Conservation (phyloP, 2,329 filamentous ascomycete species). For the Bretziella fagacearum region DNA sequence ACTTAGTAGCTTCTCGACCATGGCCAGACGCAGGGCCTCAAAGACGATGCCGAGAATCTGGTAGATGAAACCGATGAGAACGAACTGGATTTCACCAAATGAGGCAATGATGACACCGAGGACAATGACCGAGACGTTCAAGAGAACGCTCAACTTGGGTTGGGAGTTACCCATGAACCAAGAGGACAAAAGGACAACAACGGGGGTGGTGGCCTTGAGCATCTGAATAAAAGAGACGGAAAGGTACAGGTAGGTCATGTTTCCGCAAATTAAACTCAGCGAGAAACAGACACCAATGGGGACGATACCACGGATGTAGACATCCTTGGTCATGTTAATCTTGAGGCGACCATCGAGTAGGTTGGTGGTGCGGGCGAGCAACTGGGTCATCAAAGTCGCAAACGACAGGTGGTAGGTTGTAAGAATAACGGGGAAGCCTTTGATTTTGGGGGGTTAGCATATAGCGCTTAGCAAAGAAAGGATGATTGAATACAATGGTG, state of each 20-base stretch:
- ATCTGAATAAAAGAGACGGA: constrained; percentile 97
- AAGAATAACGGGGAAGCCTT: constrained; percentile 60
- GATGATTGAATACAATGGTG: not conserved
- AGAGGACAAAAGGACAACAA: constrained; percentile 76
- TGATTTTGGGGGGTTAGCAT: constrained; percentile 21
- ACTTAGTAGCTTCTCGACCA: constrained; percentile 70
- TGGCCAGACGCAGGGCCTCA: constrained; percentile 65
- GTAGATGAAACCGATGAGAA: constrained; percentile 60
- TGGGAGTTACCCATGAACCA: constrained; percentile 76
- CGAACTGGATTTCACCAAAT: constrained; percentile 89
- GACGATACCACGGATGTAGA: constrained; percentile 85
- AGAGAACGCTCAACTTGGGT: constrained; percentile 69
- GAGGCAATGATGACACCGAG: constrained; percentile 89
- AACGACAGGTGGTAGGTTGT: constrained; percentile 94
- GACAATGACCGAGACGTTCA: constrained; percentile 90
- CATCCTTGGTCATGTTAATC: constrained; percentile 89
- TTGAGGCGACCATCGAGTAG: constrained; percentile 87
- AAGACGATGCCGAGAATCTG: constrained; percentile 65
- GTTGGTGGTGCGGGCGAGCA: constrained; percentile 76
- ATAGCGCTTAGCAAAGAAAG: not conserved
- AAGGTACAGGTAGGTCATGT: constrained; percentile 87
- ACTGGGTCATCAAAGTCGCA: constrained; percentile 83
- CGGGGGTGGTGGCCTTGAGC: constrained; percentile 95
- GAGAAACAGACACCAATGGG: constrained; percentile 95
- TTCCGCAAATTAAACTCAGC: constrained; percentile 88